Conservation (phyloP, 768 basidiomycete species). For the Psilocybe sp. region DNA sequence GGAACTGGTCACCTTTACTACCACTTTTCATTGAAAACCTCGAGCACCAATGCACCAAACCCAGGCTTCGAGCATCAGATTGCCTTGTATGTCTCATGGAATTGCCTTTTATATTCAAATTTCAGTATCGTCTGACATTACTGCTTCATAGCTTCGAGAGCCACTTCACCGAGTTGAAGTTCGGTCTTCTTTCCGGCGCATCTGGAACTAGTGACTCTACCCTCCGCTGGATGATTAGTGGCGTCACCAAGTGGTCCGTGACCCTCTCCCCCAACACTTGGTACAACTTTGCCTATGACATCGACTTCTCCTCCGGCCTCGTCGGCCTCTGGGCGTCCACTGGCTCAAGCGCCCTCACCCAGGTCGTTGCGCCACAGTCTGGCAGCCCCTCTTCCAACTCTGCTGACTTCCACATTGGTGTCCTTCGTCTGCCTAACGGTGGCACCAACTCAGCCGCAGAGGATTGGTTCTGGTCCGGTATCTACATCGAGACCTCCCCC, state of each 20-base stretch:
- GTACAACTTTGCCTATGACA: slow-evolving; percentile 21
- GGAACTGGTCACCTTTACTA: slow-evolving; percentile 20
- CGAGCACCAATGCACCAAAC: slow-evolving; percentile 15
- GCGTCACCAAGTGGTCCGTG: slow-evolving; percentile 17
- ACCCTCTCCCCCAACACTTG: slow-evolving; percentile 18
- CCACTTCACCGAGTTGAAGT: slow-evolving; percentile 18
- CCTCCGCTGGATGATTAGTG: slow-evolving; percentile 18
- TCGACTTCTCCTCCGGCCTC: slow-evolving; percentile 16
- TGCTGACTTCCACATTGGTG: slow-evolving; percentile 18
- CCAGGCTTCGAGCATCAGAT: slow-evolving; percentile 18
- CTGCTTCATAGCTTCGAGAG: slow-evolving; percentile 14
- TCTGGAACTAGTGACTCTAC: slow-evolving; percentile 14
- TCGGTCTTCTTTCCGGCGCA: slow-evolving; percentile 16
- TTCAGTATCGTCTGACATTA: not conserved
- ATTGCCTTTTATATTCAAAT: not conserved
- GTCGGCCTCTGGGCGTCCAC: slow-evolving; percentile 19
- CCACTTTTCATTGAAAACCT: slow-evolving; percentile 17
- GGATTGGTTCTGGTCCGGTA: slow-evolving; percentile 19
- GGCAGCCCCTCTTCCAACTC: slow-evolving; percentile 18
- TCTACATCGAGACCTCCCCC: slow-evolving; percentile 15
- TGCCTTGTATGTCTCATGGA: slow-evolving; percentile 12
- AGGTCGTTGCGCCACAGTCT: slow-evolving; percentile 13
- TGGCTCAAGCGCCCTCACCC: slow-evolving; percentile 13
- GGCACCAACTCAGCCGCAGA: slow-evolving; percentile 17
- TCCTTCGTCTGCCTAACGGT: slow-evolving; percentile 17